phyloP scores from a whole-genome alignment of 2,329 filamentous ascomycete genomes.

The Sporothrix dimorphospora region DNA sequence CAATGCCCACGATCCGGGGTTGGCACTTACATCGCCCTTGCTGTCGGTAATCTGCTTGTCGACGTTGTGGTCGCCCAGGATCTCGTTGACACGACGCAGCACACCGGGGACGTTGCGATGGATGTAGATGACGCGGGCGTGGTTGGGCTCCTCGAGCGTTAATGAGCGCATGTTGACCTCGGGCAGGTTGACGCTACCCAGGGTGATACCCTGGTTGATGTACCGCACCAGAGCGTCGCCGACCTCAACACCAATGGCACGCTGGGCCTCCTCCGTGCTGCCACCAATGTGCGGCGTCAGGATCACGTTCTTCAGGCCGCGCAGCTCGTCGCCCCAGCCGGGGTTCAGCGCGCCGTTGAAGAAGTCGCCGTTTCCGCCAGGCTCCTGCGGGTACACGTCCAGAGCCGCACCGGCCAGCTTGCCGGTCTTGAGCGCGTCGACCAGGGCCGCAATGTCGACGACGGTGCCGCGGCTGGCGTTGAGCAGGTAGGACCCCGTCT shows the following conservation, averaged over 20 bases:
- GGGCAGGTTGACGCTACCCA: constrained; percentile 95
- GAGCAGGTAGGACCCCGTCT: constrained; percentile 88
- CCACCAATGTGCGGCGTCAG: constrained; percentile 96
- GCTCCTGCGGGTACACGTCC: constrained; percentile 94
- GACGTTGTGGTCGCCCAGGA: constrained; percentile 93
- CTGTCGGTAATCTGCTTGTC: constrained; percentile 99
- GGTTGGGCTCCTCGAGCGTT: constrained; percentile 84
- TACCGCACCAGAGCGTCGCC: constrained; percentile 85
- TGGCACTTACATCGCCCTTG: constrained; percentile 71
- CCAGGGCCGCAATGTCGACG: constrained; percentile 89
- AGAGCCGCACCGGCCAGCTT: constrained; percentile 93
- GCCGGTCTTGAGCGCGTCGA: constrained; percentile 81
- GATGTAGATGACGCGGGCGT: constrained; percentile 92
- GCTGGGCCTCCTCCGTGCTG: constrained; percentile 95
- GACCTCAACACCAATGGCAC: constrained; percentile 93
- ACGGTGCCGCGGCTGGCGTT: constrained; percentile 94
- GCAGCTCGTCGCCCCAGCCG: constrained; percentile 79
- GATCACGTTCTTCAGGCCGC: constrained; percentile 86
- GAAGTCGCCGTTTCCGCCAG: constrained; percentile 90
- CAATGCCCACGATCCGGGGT: background rate
- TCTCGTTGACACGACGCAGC: constrained; percentile 90
- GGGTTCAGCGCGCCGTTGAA: constrained; percentile 82
- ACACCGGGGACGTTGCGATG: constrained; percentile 97
- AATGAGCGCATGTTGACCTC: constrained; percentile 89
- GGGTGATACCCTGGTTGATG: constrained; percentile 90